Evolutionary conservation across 2,329 filamentous ascomycete species (phyloP), one percentile per base, ranked within the genome.

Genomic region (Rhinocladiella similis): DNA sequence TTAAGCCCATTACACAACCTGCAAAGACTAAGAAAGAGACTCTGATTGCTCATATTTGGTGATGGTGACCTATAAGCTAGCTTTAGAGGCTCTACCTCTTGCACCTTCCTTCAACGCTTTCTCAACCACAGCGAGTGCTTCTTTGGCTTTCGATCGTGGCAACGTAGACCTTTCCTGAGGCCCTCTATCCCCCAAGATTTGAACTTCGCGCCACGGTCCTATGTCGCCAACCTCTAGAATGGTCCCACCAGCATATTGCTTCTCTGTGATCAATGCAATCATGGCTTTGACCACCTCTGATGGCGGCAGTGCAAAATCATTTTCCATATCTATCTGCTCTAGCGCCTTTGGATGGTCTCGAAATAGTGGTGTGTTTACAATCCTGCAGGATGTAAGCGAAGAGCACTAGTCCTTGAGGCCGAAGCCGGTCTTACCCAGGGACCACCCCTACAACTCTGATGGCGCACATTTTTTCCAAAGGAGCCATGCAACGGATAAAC

Each of bases 291-390:
- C 82, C 0, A 86, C 82, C 62, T 84, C 80, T 60, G 84, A 81
- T 0, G 82, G 74, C 12, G 77, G 80, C 13, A 83, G 81, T 82
- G 82, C 85, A 59, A 69, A 73, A 64, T 84, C 82, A 22, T 47
- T 50, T 9, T 64, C 67, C 25, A 75, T 70, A 35, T 79, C 73
- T 1, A 85, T 57, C 62, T 80, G 77, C 53, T 71, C 71, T 63
- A 83, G 49, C 65, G 85, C 85, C 66, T 85, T 82, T 0, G 81
- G 80, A 61, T 84, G 75, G 2, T 85, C 82, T 0, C 77, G 81
- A 82, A 82, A 86, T 2, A 86, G 69, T 6, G 83, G 83, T 10
- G 83, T 86, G 57, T 78, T 82, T 62, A 85, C 82, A 1, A 84
- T 68, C 0, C 83, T 83, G n/a, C n/a, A n/a, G n/a, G n/a, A n/a